Conservation (phyloP, 1,284 basidiomycete species). For the Irpex sp. region DNA sequence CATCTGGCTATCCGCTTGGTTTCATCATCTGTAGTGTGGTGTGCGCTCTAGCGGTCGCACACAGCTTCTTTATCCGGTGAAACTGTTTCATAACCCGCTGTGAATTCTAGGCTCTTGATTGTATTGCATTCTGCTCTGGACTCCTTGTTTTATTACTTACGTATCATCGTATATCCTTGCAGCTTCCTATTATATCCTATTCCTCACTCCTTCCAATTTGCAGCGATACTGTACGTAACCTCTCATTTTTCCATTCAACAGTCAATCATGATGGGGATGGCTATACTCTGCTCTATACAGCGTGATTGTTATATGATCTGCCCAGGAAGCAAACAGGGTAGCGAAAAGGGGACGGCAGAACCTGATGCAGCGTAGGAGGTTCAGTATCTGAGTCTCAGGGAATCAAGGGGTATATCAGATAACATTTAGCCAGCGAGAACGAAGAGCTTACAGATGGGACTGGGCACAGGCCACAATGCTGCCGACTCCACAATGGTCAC, state of each 20-base stretch:
- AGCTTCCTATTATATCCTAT: background rate
- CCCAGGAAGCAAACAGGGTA: too few species aligned
- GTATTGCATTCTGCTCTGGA: background rate
- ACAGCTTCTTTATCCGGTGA: slow-evolving; percentile 73
- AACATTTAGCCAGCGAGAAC: background rate
- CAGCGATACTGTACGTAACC: background rate
- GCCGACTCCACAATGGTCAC: background rate
- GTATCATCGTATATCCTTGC: background rate
- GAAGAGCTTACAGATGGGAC: background rate
- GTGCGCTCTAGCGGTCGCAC: slow-evolving; percentile 59
- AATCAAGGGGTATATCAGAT: background rate
- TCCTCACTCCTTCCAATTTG: background rate
- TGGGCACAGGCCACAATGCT: background rate
- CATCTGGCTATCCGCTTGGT: slow-evolving; percentile 69
- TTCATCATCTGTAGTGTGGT: slow-evolving; percentile 64
- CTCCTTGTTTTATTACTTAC: background rate
- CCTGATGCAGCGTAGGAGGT: too few species aligned
- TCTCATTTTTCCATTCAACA: background rate
- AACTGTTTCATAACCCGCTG: background rate
- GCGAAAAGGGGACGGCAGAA: too few species aligned
- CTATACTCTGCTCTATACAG: too few species aligned
- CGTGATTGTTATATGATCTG: too few species aligned
- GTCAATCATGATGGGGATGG: background rate
- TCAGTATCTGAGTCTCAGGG: background rate
- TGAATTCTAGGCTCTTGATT: background rate